Evolutionary conservation across 176 grass and related monocot species (phyloP).

Genomic region (Lolium multiflorum): DNA sequence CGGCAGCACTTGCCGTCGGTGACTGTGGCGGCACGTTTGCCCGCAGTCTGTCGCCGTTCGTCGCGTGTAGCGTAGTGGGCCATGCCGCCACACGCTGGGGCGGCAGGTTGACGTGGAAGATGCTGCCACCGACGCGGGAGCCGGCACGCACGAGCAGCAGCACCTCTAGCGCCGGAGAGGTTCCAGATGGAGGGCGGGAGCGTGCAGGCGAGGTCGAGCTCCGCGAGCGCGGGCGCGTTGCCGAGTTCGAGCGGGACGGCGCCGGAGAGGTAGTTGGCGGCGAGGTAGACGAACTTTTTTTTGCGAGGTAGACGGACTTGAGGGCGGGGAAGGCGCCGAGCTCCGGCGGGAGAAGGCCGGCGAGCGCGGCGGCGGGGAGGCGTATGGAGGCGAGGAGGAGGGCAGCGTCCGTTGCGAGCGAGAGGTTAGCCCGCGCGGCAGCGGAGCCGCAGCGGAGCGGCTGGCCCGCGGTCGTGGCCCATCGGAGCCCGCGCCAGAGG

Average conservation of each 20-base stretch:
- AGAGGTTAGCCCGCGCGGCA: slow-evolving; percentile 58
- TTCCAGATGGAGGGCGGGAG: slow-evolving; percentile 80
- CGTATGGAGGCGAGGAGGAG: slow-evolving; percentile 72
- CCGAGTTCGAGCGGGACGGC: slow-evolving; percentile 75
- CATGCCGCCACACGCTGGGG: too few relatives aligned
- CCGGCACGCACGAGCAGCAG: too few relatives aligned
- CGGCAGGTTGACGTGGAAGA: too few relatives aligned
- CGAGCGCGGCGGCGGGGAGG: slow-evolving; percentile 71
- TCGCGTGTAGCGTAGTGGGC: too few relatives aligned
- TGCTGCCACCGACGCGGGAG: too few relatives aligned
- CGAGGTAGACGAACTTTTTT: too few relatives aligned
- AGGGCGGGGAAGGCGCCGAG: slow-evolving; percentile 71
- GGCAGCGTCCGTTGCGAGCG: slow-evolving; percentile 50
- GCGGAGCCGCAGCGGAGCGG: slow-evolving; percentile 48
- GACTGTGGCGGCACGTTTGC: too few relatives aligned
- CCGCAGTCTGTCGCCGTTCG: too few relatives aligned
- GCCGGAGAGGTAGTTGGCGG: slow-evolving; percentile 58
- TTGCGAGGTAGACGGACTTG: slow-evolving; percentile 64
- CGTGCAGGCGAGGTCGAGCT: slow-evolving; percentile 60
- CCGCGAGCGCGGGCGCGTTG: slow-evolving; percentile 71
- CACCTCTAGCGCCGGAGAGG: too few relatives aligned
- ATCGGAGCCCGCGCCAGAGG: slow-evolving; percentile 82
- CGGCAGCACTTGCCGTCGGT: too few relatives aligned
- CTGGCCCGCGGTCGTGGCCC: slow-evolving; percentile 41
- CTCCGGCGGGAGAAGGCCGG: slow-evolving; percentile 59